Base-by-base conservation (phyloP, 257 asterid genomes). In the Ilex asprella region DNA sequence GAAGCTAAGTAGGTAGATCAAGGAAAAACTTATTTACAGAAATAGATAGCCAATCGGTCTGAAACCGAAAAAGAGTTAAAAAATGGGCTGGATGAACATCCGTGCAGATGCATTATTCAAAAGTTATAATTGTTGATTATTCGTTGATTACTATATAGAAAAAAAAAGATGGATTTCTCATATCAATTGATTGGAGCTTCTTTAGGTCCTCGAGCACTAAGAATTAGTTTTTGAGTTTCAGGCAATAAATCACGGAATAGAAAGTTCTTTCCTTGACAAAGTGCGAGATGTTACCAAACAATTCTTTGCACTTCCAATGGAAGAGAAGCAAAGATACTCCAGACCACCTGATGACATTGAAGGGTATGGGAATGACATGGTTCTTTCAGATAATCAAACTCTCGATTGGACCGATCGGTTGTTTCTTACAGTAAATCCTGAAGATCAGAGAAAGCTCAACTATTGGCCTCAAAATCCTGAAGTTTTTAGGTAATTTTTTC, bases 401-500 rank as follows among this genome's bases (percentile, higher is more conserved):
- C 57, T 53, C 15, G 57, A 53, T 16, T 53, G 57, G 57, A 2
- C 30, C 30, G 57, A 53, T n/a, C 57, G 57, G 2, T 14, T 53
- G 10, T 53, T 0, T 3, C 57, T 53, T 21, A 14, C 2, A 2
- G 57, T 53, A n/a, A 6, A 16, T 14, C 57, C 57, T n/a, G 10
- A 53, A 15, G 10, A 53, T 16, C 57, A 7, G 15, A 53, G 29
- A 53, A 53, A 53, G 11, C 30, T 53, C 57, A 53, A 53, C 14
- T 16, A 7, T 14, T 53, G 57, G 57, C 57, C 57, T 8, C 2
- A 53, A 53, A 53, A 53, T 7, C 57, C 57, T 0, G 3, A 15
- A 46, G 60, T 74, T 60, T 73, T 89, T 30, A 74, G 85, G 95
- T 87, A 14, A 21, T 15, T 15, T 30, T 43, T 13, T n/a, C 30